phyloP scores from a whole-genome alignment of 768 basidiomycete species.

The Coprinellus micaceus region DNA sequence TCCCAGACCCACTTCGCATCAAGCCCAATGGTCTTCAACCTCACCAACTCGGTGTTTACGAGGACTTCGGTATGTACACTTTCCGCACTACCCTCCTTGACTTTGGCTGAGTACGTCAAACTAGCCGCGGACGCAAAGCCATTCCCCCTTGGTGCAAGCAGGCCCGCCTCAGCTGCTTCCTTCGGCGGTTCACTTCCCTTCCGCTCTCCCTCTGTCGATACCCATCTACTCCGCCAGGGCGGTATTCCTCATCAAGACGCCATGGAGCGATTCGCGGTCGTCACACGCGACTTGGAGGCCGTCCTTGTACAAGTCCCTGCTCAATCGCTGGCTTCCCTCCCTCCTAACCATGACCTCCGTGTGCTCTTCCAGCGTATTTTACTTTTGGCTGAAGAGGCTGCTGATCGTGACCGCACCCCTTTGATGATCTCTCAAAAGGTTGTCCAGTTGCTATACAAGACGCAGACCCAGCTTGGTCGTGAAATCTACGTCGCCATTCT shows the following conservation, averaged over 20 bases:
- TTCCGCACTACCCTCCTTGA: background rate
- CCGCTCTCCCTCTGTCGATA: conserved; percentile 63
- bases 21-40: conserved; percentile 77
- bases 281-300: conserved; percentile 72
- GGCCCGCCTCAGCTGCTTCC: conserved; percentile 69
- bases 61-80: conserved; percentile 74
- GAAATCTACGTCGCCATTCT: conserved; percentile 91
- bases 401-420: conserved; percentile 81
- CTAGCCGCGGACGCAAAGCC: conserved; percentile 54
- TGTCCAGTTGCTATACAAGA: conserved; percentile 92
- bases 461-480: conserved; percentile 76
- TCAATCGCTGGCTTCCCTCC: conserved; percentile 64
- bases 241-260: conserved; percentile 72
- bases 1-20: conserved; percentile 89
- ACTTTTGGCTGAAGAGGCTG: conserved; percentile 72
- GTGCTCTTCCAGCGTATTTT: conserved; percentile 81
- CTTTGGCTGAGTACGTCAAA: conserved; percentile 17
- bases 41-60: conserved; percentile 86
- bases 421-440: conserved; percentile 94
- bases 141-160: conserved; percentile 37
- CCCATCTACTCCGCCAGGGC: conserved; percentile 32
- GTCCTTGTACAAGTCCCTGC: conserved; percentile 72
- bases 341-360: conserved; percentile 83
- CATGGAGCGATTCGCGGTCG: conserved; percentile 79
- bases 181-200: conserved; percentile 48